phyloP scores from a whole-genome alignment of 768 basidiomycete species.

The Calocybe cyanea region DNA sequence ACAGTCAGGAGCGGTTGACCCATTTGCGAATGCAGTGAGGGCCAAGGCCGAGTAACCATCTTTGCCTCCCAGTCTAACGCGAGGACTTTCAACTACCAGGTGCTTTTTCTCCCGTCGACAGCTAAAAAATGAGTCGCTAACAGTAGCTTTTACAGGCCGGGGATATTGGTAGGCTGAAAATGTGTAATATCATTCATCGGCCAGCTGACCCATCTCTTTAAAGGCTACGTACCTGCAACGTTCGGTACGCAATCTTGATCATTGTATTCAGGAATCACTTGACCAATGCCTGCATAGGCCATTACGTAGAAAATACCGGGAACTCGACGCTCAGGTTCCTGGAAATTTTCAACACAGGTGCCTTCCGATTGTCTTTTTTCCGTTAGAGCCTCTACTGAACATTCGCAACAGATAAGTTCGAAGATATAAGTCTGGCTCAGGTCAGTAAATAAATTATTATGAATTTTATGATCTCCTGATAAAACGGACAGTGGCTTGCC shows the following conservation, averaged over 20 bases:
- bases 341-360: constrained; percentile 44
- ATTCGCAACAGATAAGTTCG: constrained; percentile 23
- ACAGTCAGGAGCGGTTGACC: not conserved
- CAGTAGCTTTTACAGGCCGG: constrained; percentile 35
- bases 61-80: constrained; percentile 53
- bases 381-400: not conserved
- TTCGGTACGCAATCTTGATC: constrained; percentile 39
- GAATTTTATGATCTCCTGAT: not conserved
- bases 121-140: not conserved
- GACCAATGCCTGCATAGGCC: constrained; percentile 27
- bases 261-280: constrained; percentile 4
- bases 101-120: constrained; percentile 11
- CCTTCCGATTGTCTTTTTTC: not conserved
- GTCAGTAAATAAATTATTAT: constrained; percentile 18
- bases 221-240: constrained; percentile 54
- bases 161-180: constrained; percentile 46
- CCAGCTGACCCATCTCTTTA: constrained; percentile 4
- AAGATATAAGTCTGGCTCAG: constrained; percentile 43
- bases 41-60: constrained; percentile 49
- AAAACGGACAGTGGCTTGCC: constrained; percentile 19
- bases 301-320: constrained; percentile 54
- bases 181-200: not conserved
- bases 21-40: constrained; percentile 35
- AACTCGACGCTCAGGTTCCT: constrained; percentile 45
- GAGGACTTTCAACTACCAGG: constrained; percentile 57